A percentile compares a stretch with the other conserved stretches of the same genome.
Conservation (phyloP, 257 asterid species). For the Apocynum venetum region DNA sequence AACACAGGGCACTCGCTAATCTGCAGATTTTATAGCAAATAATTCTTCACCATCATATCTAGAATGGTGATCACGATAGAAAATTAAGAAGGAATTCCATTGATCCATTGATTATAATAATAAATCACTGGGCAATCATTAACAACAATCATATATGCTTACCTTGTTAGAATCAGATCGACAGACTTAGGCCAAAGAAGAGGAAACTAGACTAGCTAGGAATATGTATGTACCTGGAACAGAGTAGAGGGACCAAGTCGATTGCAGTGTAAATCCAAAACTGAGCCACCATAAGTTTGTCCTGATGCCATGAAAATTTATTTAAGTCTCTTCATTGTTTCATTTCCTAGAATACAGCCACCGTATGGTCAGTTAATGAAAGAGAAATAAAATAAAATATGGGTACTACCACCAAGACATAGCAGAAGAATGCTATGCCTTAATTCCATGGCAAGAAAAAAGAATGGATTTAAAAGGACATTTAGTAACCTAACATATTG, state of each 20-base stretch:
- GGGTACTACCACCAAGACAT: conserved; percentile 7
- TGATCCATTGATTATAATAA: background rate
- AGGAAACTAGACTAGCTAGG: background rate
- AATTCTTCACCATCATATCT: background rate
- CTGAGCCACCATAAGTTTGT: conserved; percentile 73
- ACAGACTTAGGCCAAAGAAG: background rate
- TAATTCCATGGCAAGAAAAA: background rate
- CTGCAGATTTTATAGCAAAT: conserved; percentile 33
- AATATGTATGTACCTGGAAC: conserved; percentile 50
- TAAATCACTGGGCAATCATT: background rate
- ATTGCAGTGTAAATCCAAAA: conserved; percentile 76
- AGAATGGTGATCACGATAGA: background rate
- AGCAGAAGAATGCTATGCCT: conserved; percentile 9
- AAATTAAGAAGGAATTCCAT: background rate
- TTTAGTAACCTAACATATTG: conserved; percentile 65
- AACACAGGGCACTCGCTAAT: conserved; percentile 77
- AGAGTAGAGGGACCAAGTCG: conserved; percentile 82
- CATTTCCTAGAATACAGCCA: conserved; percentile 56
- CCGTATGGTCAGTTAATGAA: conserved; percentile 6
- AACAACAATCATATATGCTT: background rate
- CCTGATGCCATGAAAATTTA: conserved; percentile 67
- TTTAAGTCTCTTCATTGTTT: conserved; percentile 69
- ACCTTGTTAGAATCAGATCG: background rate
- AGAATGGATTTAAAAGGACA: background rate
- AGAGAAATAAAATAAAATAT: conserved; percentile 17